A percentile compares a stretch with the other conserved stretches of the same genome.
phyloP scores from a whole-genome alignment of 495 filamentous ascomycete genomes.

The Sordaria brevicollis region DNA sequence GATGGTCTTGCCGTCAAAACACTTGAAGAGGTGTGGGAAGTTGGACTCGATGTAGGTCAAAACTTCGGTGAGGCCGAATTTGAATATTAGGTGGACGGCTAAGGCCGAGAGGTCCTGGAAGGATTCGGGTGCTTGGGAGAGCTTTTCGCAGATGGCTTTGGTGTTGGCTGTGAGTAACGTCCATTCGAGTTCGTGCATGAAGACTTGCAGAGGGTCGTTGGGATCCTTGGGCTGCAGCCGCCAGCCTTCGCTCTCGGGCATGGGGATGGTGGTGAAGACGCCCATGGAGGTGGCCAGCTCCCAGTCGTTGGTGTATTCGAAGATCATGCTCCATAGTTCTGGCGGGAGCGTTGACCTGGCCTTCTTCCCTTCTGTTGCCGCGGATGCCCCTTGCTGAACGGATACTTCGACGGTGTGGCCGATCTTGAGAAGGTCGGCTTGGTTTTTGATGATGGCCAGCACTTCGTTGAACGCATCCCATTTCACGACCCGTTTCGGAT shows the following conservation, averaged over 20 bases:
- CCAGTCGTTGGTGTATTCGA: constrained; percentile 80
- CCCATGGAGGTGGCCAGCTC: constrained; percentile 73
- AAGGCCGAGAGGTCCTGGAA: constrained; percentile 68
- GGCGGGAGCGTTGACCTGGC: constrained; percentile 46
- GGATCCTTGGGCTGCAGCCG: constrained; percentile 27
- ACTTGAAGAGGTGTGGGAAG: constrained; percentile 70
- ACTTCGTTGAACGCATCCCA: constrained; percentile 62
- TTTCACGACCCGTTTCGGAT: constrained; percentile 38
- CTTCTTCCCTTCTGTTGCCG: constrained; percentile 16
- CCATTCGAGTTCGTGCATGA: constrained; percentile 61
- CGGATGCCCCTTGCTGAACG: constrained; percentile 23
- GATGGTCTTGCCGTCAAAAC: constrained; percentile 69
- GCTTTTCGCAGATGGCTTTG: constrained; percentile 52
- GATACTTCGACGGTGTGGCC: constrained; percentile 47
- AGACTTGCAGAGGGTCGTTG: constrained; percentile 38
- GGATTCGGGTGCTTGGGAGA: constrained; percentile 53
- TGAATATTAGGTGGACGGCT: constrained; percentile 80
- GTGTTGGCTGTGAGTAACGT: constrained; percentile 64
- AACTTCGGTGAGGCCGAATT: constrained; percentile 70
- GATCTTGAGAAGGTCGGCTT: constrained; percentile 51
- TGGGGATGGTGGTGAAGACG: constrained; percentile 62
- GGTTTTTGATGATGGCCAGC: constrained; percentile 54
- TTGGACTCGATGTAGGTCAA: constrained; percentile 72
- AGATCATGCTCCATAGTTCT: constrained; percentile 81
- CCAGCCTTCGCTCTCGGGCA: constrained; percentile 59